Conservation (phyloP, 2,329 filamentous ascomycete genomes). For the Aspergillus piperis region DNA sequence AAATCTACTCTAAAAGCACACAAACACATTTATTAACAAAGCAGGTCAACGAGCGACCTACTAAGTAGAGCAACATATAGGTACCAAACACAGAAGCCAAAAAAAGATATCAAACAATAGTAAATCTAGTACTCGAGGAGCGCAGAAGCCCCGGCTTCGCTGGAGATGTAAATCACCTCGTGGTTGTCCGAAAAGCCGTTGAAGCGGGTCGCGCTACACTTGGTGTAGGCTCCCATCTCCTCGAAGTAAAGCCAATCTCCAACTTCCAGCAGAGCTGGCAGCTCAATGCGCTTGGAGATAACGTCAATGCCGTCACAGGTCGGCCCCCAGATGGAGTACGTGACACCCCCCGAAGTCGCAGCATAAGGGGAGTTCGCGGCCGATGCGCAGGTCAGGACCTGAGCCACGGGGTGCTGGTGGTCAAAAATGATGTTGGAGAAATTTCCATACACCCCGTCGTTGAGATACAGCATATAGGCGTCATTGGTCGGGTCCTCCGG, state of each 20-base stretch:
- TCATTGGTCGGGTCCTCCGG: slow-evolving; percentile 49
- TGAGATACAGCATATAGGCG: slow-evolving; percentile 96
- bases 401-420: slow-evolving; percentile 86
- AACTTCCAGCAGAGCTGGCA: slow-evolving; percentile 77
- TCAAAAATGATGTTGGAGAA: slow-evolving; percentile 99
- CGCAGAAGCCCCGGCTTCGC: slow-evolving; percentile 81
- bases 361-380: slow-evolving; percentile 54
- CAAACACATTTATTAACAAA: neutral
- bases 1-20: slow-evolving; percentile 13
- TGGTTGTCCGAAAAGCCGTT: slow-evolving; percentile 94
- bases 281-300: slow-evolving; percentile 78
- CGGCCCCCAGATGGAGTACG: slow-evolving; percentile 97
- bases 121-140: slow-evolving; percentile 57
- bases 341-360: slow-evolving; percentile 54
- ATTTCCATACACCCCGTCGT: slow-evolving; percentile 97
- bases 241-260: slow-evolving; percentile 99
- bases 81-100: slow-evolving; percentile 8
- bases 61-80: neutral
- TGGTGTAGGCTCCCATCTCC: slow-evolving; percentile 98
- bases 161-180: slow-evolving; percentile 91
- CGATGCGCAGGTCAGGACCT: slow-evolving; percentile 71
- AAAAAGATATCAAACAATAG: slow-evolving; percentile 7
- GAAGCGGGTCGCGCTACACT: slow-evolving; percentile 96
- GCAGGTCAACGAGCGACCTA: neutral
- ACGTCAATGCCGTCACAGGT: slow-evolving; percentile 98